Evolutionary conservation across 2,329 filamentous ascomycete genomes (phyloP).

Genomic region (Sclerotinia glacialis): DNA sequence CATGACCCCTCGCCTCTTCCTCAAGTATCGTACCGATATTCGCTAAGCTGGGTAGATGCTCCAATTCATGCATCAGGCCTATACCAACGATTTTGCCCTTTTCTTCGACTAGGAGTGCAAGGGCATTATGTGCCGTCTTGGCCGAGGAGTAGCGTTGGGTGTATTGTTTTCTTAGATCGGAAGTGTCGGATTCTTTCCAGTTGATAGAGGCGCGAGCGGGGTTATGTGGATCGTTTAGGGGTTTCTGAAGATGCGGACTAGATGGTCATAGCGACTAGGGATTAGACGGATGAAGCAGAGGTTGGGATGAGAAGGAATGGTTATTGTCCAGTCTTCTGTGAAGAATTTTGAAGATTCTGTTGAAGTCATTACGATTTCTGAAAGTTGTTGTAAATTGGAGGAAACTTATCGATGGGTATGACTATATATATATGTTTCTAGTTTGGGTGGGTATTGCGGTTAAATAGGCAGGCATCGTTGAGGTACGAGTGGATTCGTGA

Average conservation of each 20-base stretch:
- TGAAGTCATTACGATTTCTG: neutral
- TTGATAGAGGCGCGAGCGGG: neutral
- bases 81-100: neutral
- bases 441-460: neutral
- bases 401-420: neutral
- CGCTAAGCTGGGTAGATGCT: neutral
- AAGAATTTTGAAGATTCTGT: conserved; percentile 20
- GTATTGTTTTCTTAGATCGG: neutral
- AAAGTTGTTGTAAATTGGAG: neutral
- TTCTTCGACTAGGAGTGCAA: neutral
- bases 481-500: neutral
- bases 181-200: neutral
- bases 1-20: neutral
- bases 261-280: conserved; percentile 11
- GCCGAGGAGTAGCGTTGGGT: neutral
- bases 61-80: neutral
- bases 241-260: conserved; percentile 15
- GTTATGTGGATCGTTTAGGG: conserved; percentile 5
- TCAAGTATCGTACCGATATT: conserved; percentile 14
- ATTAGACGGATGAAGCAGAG: conserved; percentile 25
- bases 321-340: conserved; percentile 26
- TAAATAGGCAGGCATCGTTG: neutral
- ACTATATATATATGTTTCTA: neutral
- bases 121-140: conserved; percentile 1
- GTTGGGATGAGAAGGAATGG: conserved; percentile 21